Evolutionary conservation across 2,329 filamentous ascomycete genomes (phyloP).

Genomic region (Zymoseptoria passerinii): DNA sequence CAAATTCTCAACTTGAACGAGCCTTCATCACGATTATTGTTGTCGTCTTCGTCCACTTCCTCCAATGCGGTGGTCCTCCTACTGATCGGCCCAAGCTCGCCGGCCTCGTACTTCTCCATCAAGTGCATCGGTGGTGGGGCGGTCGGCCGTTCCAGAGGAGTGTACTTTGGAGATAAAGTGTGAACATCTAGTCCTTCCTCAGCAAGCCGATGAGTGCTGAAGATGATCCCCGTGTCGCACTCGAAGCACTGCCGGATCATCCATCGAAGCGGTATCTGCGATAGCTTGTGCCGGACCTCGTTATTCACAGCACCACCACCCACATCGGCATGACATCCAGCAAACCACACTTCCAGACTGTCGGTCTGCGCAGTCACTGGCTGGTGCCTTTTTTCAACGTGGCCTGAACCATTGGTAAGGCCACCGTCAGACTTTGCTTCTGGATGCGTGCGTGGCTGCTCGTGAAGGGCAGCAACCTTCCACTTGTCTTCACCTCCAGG

Average conservation of each 20-base stretch:
- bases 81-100: conserved; percentile 27
- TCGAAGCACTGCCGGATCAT: conserved; percentile 43
- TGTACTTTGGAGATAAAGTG: no score
- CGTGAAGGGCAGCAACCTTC: conserved; percentile 12
- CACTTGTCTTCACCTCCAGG: conserved; percentile 3
- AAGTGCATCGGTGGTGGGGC: conserved; percentile 31
- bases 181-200: conserved; percentile 38
- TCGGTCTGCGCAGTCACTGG: conserved; percentile 21
- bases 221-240: conserved; percentile 40
- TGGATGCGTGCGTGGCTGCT: neutral
- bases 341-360: conserved; percentile 37
- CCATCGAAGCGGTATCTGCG: conserved; percentile 41
- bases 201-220: conserved; percentile 33
- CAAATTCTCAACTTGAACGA: conserved; percentile 10
- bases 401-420: conserved; percentile 1
- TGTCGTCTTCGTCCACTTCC: neutral
- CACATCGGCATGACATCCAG: conserved; percentile 37
- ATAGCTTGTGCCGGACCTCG: conserved; percentile 36
- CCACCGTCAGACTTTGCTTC: conserved; percentile 1
- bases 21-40: conserved; percentile 1
- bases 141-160: conserved; percentile 26
- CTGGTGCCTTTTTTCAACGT: conserved; percentile 3
- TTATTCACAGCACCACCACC: conserved; percentile 40
- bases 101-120: conserved; percentile 31
- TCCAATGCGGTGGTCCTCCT: conserved; percentile 26